Evolutionary conservation across 345 rosid genomes (phyloP), one percentile per base, ranked within the genome.

Genomic region (Lumnitzera littorea): DNA sequence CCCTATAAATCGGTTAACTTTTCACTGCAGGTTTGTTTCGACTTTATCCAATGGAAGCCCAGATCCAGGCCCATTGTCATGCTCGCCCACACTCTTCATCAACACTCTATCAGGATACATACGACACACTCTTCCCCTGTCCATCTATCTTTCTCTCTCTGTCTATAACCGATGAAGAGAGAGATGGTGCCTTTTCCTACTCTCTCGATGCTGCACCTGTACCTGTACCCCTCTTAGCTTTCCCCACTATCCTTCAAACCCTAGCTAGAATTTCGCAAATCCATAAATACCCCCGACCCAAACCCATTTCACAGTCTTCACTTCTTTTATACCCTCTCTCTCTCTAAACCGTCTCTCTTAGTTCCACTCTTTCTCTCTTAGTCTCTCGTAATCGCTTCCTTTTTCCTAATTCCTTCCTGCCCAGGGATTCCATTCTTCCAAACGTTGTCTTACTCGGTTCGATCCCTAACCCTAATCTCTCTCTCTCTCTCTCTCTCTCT

Each of bases 381-480:
- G 14, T 31, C 16, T 27, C 13, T 36, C 41, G 5, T 27, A 27
- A 27, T 4, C 29, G 16, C 43, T 15, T 13, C 36, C 46, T 9
- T 59, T 43, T 23, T 43, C 43, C 43, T 36, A 62, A 62, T 7
- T 25, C 46, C 48, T 56, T 29, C 2, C n/a, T 3, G 27, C 50
- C n/a, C 53, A 46, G 50, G 48, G 73, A 75, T 76, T 78, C 84
- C 67, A 63, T 72, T 70, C 86, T 72, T 82, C 75, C 46, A 72
- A 62, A 69, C 56, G 50, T 71, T 61, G 77, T 80, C 85, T 84
- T 64, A 68, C 70, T 69, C 73, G 88, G 95, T 86, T 79, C 74
- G 82, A 20, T 72, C 75, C 58, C 43, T 36, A 4, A 36, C 43
- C 43, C 43, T 36, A 36, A 36, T 36, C 68, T 64, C 46, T 13